phyloP scores from a whole-genome alignment of 768 basidiomycete genomes.

The Russula sp. region DNA sequence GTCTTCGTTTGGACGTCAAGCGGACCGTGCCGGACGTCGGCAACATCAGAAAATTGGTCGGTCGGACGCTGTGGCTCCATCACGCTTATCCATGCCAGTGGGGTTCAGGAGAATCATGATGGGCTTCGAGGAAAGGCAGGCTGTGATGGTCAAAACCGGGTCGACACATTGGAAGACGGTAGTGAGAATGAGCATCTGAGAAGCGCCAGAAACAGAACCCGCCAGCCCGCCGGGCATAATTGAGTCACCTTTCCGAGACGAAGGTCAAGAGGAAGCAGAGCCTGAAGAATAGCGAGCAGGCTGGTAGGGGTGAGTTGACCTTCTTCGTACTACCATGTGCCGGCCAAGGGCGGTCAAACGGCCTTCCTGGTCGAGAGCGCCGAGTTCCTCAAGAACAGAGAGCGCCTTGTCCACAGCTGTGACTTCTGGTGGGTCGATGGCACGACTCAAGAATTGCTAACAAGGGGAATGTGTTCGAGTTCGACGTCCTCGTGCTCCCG shows the following conservation, averaged over 20 bases:
- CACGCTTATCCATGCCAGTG: slow-evolving; percentile 75
- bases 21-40: too few relatives aligned
- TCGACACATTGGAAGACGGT: slow-evolving; percentile 79
- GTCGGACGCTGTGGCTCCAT: slow-evolving; percentile 54
- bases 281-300: slow-evolving; percentile 37
- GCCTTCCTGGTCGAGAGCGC: slow-evolving; percentile 61
- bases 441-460: slow-evolving; percentile 60
- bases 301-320: neutral
- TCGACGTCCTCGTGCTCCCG: slow-evolving; percentile 73
- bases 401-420: slow-evolving; percentile 74
- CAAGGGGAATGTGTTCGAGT: slow-evolving; percentile 7
- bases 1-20: too few relatives aligned
- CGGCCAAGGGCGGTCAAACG: slow-evolving; percentile 75
- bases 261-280: slow-evolving; percentile 82
- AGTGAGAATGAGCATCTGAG: slow-evolving; percentile 83
- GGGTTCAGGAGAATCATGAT: slow-evolving; percentile 79
- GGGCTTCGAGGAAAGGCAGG: slow-evolving; percentile 81
- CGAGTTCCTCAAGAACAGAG: slow-evolving; percentile 65
- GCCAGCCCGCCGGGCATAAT: neutral
- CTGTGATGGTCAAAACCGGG: slow-evolving; percentile 76
- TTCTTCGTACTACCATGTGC: slow-evolving; percentile 56
- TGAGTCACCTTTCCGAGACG: slow-evolving; percentile 71
- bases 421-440: slow-evolving; percentile 78
- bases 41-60: too few relatives aligned
- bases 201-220: neutral